Evolutionary conservation across 495 filamentous ascomycete species (phyloP).

Genomic region (Sordaria brevicollis): DNA sequence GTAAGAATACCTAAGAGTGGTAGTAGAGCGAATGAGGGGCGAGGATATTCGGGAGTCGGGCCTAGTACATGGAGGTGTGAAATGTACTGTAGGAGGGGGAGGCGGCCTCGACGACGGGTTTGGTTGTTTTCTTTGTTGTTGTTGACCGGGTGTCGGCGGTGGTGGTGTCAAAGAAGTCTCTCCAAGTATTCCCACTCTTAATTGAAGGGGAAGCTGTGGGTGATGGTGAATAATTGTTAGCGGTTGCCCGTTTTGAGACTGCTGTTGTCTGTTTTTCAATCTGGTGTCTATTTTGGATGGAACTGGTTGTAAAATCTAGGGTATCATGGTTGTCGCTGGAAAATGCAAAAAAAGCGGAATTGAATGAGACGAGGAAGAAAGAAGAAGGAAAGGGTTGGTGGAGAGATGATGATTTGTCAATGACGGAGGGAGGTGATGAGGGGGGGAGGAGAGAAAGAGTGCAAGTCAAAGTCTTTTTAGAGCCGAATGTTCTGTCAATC

Average conservation of each 20-base stretch:
- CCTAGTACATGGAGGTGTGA: neutral
- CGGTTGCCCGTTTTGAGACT: neutral
- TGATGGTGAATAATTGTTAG: neutral
- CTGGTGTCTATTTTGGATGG: neutral
- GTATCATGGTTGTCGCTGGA: neutral
- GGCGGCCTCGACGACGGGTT: neutral
- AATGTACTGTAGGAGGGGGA: neutral
- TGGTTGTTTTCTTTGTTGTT: neutral
- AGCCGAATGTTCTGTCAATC: too few relatives aligned
- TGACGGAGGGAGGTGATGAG: neutral
- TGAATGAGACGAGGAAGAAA: neutral
- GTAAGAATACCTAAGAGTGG: neutral
- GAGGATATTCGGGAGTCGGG: neutral
- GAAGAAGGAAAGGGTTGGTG: neutral
- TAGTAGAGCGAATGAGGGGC: neutral
- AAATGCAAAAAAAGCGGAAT: neutral
- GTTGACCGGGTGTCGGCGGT: too few relatives aligned
- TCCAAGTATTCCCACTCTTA: neutral
- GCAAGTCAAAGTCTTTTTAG: neutral
- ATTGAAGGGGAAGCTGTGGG: neutral
- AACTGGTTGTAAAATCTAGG: neutral
- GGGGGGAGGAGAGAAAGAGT: neutral
- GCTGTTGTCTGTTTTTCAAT: too few relatives aligned
- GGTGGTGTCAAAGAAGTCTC: neutral
- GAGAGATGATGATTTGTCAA: neutral